phyloP scores from a whole-genome alignment of 2,329 filamentous ascomycete species.

The Aspergillus sojae region DNA sequence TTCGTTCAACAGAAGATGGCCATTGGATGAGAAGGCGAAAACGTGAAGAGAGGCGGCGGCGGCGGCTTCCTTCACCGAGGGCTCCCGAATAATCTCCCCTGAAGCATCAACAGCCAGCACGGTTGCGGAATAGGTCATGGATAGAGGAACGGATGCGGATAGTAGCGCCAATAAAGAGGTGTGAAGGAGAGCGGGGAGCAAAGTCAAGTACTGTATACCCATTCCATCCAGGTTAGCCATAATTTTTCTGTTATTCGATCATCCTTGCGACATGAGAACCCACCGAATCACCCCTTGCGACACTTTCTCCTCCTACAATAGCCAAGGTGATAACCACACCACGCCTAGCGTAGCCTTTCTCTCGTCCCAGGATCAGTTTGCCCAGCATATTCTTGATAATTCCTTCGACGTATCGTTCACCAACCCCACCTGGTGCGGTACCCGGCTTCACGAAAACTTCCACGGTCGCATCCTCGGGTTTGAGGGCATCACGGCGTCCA shows the following conservation, averaged over 20 bases:
- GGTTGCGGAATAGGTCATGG: conserved; percentile 68
- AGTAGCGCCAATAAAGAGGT: conserved; percentile 76
- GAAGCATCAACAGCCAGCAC: conserved; percentile 60
- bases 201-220: conserved; percentile 67
- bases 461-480: conserved; percentile 85
- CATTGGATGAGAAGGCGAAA: conserved; percentile 76
- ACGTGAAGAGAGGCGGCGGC: conserved; percentile 74
- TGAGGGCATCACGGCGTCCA: conserved; percentile 74
- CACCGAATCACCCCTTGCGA: conserved; percentile 42
- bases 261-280: conserved; percentile 17
- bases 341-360: conserved; percentile 43
- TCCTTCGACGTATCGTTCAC: conserved; percentile 79
- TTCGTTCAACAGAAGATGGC: conserved; percentile 74
- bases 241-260: conserved; percentile 1
- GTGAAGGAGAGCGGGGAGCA: conserved; percentile 82
- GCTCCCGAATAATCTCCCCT: conserved; percentile 57
- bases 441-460: conserved; percentile 89
- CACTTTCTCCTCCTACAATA: conserved; percentile 39
- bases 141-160: conserved; percentile 79
- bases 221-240: conserved; percentile 14
- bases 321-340: conserved; percentile 48
- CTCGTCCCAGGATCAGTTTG: conserved; percentile 46
- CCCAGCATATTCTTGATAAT: conserved; percentile 42
- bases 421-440: conserved; percentile 80
- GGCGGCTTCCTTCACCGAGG: conserved; percentile 64